Base-by-base conservation (phyloP, 2,329 filamentous ascomycete genomes). In the Pseudogymnoascus sp. region DNA sequence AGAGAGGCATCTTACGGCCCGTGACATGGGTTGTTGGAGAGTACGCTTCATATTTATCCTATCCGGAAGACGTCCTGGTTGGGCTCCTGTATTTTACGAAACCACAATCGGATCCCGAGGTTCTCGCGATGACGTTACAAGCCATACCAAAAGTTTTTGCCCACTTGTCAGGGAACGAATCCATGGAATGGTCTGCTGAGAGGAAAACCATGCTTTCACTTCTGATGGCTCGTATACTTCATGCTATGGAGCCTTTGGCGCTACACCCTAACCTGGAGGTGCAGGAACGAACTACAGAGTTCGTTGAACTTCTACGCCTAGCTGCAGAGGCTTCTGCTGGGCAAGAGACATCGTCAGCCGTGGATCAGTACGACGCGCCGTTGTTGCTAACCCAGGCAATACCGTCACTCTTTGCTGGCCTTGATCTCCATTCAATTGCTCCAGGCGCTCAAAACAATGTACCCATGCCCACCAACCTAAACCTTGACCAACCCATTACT, bases 371-470 rank as follows among this genome's bases (percentile, higher is more conserved):
- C 67, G 88, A 94, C 66, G 82, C 90, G 8, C 94, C 94, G 2
- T 78, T 96, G 12, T 81, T 99, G 2, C 82, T 99, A 4, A 95
- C 92, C 0, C 91, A 96, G 72, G 92, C 92, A 3, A 90, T 99
- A 62, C 93, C 94, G 1, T 88, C 88, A 1, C 80, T 99, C 2
- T 97, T 97, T 72, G 80, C 82, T 5, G 92, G 92, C 0, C 86
- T 90, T 76, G 92, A 97, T 66, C 80, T 99, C 37, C 97, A 97
- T 67, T 96, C 94, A 0, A 93, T 99, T 8, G 91, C 94, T 1
- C 74, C 78, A 3, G 87, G 85, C 49, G 93, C 94, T 3, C 91
- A 97, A 72, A 83, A 81, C 60, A 96, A 96, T 69, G 92, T 99
- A 0, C 91, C 92, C 1, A 70, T 90, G 14, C 92, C 92, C 0